A percentile compares a stretch with the other conserved stretches of the same genome.
Conservation (phyloP, 164 flowering plant genomes). For the Taxillus chinensis region DNA sequence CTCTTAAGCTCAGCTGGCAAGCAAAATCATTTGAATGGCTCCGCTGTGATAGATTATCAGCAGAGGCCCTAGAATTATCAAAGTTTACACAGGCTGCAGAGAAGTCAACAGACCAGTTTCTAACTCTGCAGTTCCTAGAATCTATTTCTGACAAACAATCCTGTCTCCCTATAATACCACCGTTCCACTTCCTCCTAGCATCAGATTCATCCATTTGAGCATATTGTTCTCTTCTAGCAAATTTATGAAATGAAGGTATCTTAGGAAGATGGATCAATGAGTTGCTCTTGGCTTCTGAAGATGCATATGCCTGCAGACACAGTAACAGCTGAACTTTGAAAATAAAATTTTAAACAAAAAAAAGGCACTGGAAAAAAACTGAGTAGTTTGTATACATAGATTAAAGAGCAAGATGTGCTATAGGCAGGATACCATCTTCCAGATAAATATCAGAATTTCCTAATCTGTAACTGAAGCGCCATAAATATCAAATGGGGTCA, state of each 20-base stretch:
- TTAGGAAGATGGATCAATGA: constrained; percentile 69
- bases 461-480: too few relatives aligned
- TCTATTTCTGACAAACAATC: constrained; percentile 92
- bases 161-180: constrained; percentile 66
- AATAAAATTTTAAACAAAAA: not conserved
- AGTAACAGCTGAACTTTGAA: constrained; percentile 1
- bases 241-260: constrained; percentile 95
- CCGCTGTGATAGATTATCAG: constrained; percentile 60
- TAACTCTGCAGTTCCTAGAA: constrained; percentile 89
- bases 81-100: constrained; percentile 72
- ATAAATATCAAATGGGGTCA: not conserved
- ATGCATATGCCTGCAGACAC: constrained; percentile 79
- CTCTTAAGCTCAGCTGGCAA: constrained; percentile 46
- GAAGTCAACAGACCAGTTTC: constrained; percentile 96
- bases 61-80: constrained; percentile 55
- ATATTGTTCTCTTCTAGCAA: constrained; percentile 88
- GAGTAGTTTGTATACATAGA: not conserved
- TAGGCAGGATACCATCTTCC: not conserved
- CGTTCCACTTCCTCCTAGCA: constrained; percentile 54
- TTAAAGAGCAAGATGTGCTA: not conserved
- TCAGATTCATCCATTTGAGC: constrained; percentile 77
- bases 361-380: not conserved
- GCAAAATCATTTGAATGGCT: constrained; percentile 70
- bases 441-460: not conserved
- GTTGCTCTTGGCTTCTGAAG: constrained; percentile 51